These are phyloP conservation scores for Ogataea hybrid DNA, from an alignment of 1,139 yeast species.

Conservation along the genomic window DNA sequence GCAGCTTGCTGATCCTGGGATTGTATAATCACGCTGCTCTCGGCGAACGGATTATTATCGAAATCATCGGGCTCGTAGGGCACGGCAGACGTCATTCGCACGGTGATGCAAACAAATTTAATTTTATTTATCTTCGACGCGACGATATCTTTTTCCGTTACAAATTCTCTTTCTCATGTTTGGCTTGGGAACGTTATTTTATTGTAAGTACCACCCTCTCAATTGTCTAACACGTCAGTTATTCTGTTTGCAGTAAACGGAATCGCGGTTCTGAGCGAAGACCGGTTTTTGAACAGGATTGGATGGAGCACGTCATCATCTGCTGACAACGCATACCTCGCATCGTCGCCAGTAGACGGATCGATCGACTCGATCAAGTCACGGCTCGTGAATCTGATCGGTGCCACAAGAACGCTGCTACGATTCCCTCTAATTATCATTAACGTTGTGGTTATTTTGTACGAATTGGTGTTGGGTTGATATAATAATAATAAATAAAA, in stretches of 20 bases:
- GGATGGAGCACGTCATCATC: conserved; percentile 40
- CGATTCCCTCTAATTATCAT: conserved; percentile 72
- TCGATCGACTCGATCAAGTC: conserved; percentile 41
- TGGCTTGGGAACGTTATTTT: conserved; percentile 69
- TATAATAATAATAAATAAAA: conserved; percentile 29
- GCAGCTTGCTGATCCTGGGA: conserved; percentile 3
- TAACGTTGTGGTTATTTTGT: conserved; percentile 63
- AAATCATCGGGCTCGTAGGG: conserved; percentile 68
- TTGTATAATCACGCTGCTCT: conserved; percentile 27
- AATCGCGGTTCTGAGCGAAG: conserved; percentile 79
- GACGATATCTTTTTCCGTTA: conserved; percentile 3
- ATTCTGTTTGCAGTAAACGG: conserved; percentile 69
- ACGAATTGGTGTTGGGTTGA: conserved; percentile 73
- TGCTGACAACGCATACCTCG: conserved; percentile 8
- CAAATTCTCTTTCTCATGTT: conserved; percentile 36
- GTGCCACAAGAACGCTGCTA: conserved; percentile 73
- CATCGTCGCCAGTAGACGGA: conserved; percentile 36
- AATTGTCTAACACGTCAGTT: conserved; percentile 31
- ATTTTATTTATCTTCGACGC: conserved; percentile 3
- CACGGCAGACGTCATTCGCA: conserved; percentile 50
- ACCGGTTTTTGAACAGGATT: conserved; percentile 71
- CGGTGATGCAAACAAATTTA: not conserved
- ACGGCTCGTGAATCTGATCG: conserved; percentile 60
- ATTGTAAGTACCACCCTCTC: conserved; percentile 38
- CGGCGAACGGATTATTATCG: conserved; percentile 63